Evolutionary conservation across 805 yeast genomes (phyloP).

Genomic region (Metschnikowia amazonensis): DNA sequence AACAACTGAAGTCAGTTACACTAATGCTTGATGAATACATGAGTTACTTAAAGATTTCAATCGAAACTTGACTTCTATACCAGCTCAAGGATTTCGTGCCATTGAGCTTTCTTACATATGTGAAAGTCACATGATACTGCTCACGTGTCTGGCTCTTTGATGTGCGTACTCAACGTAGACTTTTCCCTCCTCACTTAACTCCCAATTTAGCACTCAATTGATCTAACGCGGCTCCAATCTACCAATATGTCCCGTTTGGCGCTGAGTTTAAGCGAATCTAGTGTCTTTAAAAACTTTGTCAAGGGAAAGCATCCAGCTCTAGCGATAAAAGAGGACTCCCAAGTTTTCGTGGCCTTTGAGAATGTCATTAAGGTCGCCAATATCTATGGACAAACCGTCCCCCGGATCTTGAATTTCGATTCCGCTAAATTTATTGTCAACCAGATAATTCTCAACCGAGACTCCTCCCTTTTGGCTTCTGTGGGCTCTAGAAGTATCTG

Average conservation of each 20-base stretch:
- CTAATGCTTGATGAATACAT: background rate
- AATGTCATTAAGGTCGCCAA: conserved; percentile 13
- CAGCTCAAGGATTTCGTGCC: background rate
- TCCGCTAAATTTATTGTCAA: conserved; percentile 6
- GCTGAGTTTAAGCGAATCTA: conserved; percentile 4
- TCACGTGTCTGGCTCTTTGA: conserved; percentile 1
- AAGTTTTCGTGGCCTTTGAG: conserved; percentile 11
- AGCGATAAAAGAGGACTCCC: conserved; percentile 12
- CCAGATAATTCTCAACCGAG: conserved; percentile 9
- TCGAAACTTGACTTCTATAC: too few relatives aligned
- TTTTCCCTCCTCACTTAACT: background rate
- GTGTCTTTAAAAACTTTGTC: conserved; percentile 7
- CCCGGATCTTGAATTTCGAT: conserved; percentile 7
- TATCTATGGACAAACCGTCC: conserved; percentile 6
- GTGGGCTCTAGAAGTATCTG: conserved; percentile 10
- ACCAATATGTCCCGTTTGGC: background rate
- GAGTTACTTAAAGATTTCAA: background rate
- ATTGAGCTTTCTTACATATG: too few relatives aligned
- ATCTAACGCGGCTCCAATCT: background rate
- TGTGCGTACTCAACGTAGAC: background rate
- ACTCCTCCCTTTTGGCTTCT: conserved; percentile 13
- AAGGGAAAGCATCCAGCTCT: background rate
- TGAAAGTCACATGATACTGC: background rate
- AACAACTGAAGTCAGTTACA: conserved; percentile 13
- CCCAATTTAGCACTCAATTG: background rate